Evolutionary conservation across 2,329 filamentous ascomycete genomes (phyloP).

Genomic region (Colletotrichum gigasporum): DNA sequence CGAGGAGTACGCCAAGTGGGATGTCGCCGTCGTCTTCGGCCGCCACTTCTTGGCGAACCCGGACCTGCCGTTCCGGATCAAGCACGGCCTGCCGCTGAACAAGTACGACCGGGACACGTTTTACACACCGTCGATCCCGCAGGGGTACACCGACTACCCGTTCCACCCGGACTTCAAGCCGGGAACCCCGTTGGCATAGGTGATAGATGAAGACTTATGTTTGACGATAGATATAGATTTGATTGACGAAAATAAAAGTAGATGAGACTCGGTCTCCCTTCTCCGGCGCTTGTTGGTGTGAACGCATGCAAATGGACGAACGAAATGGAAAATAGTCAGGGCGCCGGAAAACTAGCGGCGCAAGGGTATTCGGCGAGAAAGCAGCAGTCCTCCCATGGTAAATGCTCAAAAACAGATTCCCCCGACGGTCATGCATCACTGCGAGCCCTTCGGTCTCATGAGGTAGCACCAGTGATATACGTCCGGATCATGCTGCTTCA

Average conservation of each 20-base stretch:
- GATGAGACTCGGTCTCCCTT: not conserved
- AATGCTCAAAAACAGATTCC: too few relatives aligned
- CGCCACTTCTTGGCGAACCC: slow-evolving; percentile 44
- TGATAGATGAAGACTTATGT: not conserved
- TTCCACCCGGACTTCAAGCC: slow-evolving; percentile 30
- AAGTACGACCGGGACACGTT: slow-evolving; percentile 39
- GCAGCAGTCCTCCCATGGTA: not conserved
- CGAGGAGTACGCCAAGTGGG: slow-evolving; percentile 37
- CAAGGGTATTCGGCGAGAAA: not conserved
- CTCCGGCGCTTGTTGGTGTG: not conserved
- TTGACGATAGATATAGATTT: not conserved
- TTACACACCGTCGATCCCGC: slow-evolving; percentile 31
- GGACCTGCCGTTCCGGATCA: slow-evolving; percentile 39
- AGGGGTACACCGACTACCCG: slow-evolving; percentile 42
- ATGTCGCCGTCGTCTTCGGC: slow-evolving; percentile 46
- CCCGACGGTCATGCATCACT: not conserved
- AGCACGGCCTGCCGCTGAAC: slow-evolving; percentile 38
- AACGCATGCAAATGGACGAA: not conserved
- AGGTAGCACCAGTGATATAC: slow-evolving; percentile 57
- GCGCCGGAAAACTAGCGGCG: not conserved
- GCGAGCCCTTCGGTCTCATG: slow-evolving; percentile 41
- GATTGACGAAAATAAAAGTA: not conserved
- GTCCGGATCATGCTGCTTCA: slow-evolving; percentile 53
- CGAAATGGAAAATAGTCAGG: too few relatives aligned
- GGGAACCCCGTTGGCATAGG: slow-evolving; percentile 6